Conservation (phyloP, 441 rosid species). For the Gossypium schwendimanii region DNA sequence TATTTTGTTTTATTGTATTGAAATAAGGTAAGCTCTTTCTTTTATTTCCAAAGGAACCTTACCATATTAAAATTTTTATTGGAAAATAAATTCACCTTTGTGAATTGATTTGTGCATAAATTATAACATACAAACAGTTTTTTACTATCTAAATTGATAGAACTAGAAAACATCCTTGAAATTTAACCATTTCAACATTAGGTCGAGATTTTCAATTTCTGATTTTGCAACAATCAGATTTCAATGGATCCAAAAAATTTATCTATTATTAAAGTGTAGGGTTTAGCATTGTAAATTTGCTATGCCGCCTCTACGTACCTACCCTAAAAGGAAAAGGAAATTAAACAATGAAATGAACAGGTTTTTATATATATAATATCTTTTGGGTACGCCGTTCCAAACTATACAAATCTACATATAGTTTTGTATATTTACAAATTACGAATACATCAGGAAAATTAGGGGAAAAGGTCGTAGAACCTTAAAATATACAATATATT, state of each 20-base stretch:
- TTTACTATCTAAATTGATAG: too few relatives aligned
- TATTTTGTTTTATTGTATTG: too few relatives aligned
- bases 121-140: too few relatives aligned
- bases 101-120: too few relatives aligned
- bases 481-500: background rate
- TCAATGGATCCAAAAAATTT: background rate
- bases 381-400: background rate
- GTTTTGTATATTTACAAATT: conserved; percentile 25
- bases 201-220: too few relatives aligned
- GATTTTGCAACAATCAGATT: background rate
- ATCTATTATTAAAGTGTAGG: background rate
- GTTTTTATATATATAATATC: background rate
- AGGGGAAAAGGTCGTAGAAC: background rate
- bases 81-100: too few relatives aligned
- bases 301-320: background rate
- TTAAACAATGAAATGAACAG: background rate
- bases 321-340: background rate
- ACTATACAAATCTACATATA: conserved; percentile 11
- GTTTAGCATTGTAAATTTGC: background rate
- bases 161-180: background rate
- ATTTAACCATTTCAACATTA: background rate
- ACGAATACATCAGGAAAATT: background rate
- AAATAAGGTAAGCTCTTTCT: background rate
- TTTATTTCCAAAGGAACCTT: background rate
- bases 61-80: too few relatives aligned